Evolutionary conservation across 371 early-diverging fungal genomes (phyloP), one percentile per base, ranked within the genome.

Genomic region (Mucor sp.): DNA sequence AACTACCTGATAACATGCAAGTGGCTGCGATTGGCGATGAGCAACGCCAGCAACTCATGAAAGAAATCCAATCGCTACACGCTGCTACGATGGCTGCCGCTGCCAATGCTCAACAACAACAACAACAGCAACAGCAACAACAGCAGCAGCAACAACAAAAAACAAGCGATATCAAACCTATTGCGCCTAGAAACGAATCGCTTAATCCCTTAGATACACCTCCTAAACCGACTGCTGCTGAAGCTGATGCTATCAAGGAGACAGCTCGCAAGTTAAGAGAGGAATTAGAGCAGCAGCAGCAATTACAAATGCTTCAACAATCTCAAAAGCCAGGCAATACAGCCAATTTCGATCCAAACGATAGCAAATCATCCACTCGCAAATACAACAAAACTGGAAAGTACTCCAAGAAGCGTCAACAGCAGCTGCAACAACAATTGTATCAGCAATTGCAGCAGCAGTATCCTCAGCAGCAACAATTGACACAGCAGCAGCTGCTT

Each of bases 341-440:
- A 47, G 23, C 47, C n/a, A 21, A 6, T n/a, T 39, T 17, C 3
- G 35, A 39, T 47, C 66, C 39, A 27, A 56, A 27, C 56, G 74
- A 68, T 58, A 59, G 63, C 25, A 87, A 87, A 66, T 80, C 86
- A 6, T 47, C 53, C 4, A 87, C 89, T 0, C 71, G 89, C 15
- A 82, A 83, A 67, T 89, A 89, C 61, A 82, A 78, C 47, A 89
- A 89, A 53, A 87, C 89, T 6, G 89, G 89, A 32, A 85, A 85
- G 63, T 89, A 89, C 41, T 87, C 88, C 4, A 89, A 89, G 58
- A 89, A 89, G 69, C 70, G 78, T n/a, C 74, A 74, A 32, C 65
- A 71, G 4, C 73, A 69, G 15, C 15, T 64, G 39, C 74, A 70
- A 35, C 72, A 72, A 23, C 70, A 71, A 44, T 62, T 66, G 30